Percentiles rank a stretch among this genome's conserved stretches.
Conservation (phyloP, 805 yeast species). For the Maudiozyma turicensis region DNA sequence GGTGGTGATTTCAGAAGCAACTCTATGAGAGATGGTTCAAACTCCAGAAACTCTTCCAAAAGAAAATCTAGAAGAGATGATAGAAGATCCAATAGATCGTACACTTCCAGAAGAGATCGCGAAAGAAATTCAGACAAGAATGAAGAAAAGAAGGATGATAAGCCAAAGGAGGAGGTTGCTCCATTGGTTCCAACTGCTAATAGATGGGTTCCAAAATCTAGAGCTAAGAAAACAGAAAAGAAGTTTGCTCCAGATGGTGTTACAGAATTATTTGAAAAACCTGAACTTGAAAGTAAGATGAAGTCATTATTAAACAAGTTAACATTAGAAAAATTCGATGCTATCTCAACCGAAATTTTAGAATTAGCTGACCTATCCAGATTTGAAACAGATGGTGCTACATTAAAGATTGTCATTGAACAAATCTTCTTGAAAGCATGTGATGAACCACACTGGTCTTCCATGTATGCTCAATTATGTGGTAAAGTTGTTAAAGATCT, state of each 20-base stretch:
- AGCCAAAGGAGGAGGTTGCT: conserved; percentile 61
- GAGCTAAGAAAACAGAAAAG: conserved; percentile 47
- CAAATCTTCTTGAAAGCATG: conserved; percentile 90
- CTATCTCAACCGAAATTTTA: conserved; percentile 67
- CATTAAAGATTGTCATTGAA: conserved; percentile 71
- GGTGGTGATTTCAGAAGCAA: conserved; percentile 24
- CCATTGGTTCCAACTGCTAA: conserved; percentile 76
- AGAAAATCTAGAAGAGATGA: conserved; percentile 34
- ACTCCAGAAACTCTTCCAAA: conserved; percentile 55
- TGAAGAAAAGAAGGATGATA: conserved; percentile 32
- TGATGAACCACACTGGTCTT: conserved; percentile 97
- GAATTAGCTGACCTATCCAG: conserved; percentile 73
- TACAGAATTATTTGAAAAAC: conserved; percentile 51
- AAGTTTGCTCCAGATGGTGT: conserved; percentile 73
- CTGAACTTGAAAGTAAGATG: conserved; percentile 72
- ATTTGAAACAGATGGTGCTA: conserved; percentile 75
- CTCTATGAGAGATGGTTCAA: conserved; percentile 36
- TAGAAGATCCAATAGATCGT: conserved; percentile 29
- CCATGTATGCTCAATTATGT: conserved; percentile 91
- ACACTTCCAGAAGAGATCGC: conserved; percentile 34
- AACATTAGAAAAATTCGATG: conserved; percentile 84
- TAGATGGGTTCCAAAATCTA: conserved; percentile 89
- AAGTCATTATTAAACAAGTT: conserved; percentile 85
- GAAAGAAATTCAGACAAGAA: conserved; percentile 33
- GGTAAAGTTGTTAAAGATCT: conserved; percentile 63